Percentiles rank a stretch among this genome's conserved stretches.
Evolutionary conservation across 768 basidiomycete species (phyloP).

Genomic region (Russula olivacea): DNA sequence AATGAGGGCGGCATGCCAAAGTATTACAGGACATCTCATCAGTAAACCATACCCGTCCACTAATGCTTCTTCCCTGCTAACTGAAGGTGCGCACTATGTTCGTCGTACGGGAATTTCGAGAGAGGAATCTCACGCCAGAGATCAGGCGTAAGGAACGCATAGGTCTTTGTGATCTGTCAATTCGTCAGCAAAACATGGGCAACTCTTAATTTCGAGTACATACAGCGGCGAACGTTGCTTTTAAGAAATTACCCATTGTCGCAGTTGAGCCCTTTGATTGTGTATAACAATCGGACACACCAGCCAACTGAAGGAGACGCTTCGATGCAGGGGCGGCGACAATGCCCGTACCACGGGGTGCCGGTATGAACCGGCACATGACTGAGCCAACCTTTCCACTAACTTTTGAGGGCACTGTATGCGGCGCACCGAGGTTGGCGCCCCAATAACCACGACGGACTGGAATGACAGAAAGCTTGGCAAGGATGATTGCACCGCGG

Average conservation of each 20-base stretch:
- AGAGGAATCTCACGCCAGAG: conserved; percentile 93
- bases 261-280: conserved; percentile 98
- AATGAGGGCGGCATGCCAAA: conserved; percentile 4
- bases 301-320: conserved; percentile 94
- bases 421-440: conserved; percentile 96
- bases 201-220: conserved; percentile 30
- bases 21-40: conserved; percentile 15
- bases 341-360: conserved; percentile 97
- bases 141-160: conserved; percentile 96
- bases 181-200: neutral
- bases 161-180: conserved; percentile 89
- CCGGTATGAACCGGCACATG: conserved; percentile 98
- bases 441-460: conserved; percentile 99
- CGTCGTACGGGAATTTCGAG: conserved; percentile 88
- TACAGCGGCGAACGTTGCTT: conserved; percentile 91
- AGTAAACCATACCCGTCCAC: conserved; percentile 20
- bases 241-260: conserved; percentile 98
- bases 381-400: conserved; percentile 98
- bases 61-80: conserved; percentile 74
- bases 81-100: conserved; percentile 89
- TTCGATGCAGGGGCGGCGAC: conserved; percentile 98
- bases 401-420: conserved; percentile 98
- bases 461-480: conserved; percentile 96
- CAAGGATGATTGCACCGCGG: conserved; percentile 98
- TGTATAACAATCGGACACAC: conserved; percentile 96